These are phyloP conservation scores for Fusarium heterosporum DNA, from an alignment of 2,329 filamentous ascomycete species.

Conservation along the genomic window DNA sequence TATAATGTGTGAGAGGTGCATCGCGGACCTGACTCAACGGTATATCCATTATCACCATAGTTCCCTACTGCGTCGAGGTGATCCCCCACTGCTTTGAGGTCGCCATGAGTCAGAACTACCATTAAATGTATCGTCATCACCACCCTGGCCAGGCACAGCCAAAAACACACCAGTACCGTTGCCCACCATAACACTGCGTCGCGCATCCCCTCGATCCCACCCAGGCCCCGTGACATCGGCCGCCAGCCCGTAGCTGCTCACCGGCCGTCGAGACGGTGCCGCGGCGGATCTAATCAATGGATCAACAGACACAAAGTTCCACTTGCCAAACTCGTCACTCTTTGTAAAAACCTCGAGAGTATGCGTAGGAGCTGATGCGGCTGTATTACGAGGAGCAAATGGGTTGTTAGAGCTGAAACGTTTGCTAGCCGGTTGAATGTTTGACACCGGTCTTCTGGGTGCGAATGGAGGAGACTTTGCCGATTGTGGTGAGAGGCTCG, in stretches of 20 bases:
- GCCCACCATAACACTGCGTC: constrained; percentile 66
- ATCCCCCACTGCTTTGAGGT: constrained; percentile 57
- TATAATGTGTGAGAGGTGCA: constrained; percentile 14
- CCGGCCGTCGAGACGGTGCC: constrained; percentile 55
- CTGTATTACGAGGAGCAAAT: constrained; percentile 56
- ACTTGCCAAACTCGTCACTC: constrained; percentile 67
- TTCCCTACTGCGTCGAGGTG: constrained; percentile 43
- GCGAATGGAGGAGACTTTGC: constrained; percentile 35
- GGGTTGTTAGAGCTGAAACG: constrained; percentile 73
- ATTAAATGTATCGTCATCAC: constrained; percentile 18
- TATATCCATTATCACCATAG: constrained; percentile 39
- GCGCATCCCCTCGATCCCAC: constrained; percentile 64
- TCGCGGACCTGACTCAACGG: background rate
- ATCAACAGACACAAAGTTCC: constrained; percentile 67
- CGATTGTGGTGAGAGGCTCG: constrained; percentile 41
- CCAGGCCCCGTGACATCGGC: constrained; percentile 61
- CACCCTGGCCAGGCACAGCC: constrained; percentile 57
- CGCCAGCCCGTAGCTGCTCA: constrained; percentile 69
- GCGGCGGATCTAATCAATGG: constrained; percentile 47
- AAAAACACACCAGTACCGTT: constrained; percentile 65
- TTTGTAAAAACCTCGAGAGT: constrained; percentile 72
- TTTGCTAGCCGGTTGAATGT: constrained; percentile 46
- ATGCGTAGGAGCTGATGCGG: constrained; percentile 58
- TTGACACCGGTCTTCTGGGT: constrained; percentile 48
- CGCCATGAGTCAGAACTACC: constrained; percentile 44